Percentiles rank a stretch among this genome's conserved stretches.
Conservation (phyloP, 441 rosid species). For the Dalechampia spathulata region DNA sequence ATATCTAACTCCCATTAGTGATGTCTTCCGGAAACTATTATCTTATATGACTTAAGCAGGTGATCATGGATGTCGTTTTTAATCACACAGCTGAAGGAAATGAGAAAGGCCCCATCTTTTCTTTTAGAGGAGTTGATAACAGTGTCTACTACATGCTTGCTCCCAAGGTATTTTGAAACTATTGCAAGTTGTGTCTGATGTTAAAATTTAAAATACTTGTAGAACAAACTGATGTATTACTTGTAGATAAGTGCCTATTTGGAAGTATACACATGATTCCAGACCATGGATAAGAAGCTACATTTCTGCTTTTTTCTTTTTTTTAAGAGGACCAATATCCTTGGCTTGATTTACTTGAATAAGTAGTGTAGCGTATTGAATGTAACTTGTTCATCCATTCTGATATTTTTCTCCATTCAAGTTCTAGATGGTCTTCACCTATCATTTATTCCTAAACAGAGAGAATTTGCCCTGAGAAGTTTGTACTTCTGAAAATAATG, state of each 20-base stretch:
- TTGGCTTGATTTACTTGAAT: background rate
- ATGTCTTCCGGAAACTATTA: constrained; percentile 11
- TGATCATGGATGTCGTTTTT: constrained; percentile 92
- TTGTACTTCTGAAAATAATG: too few species aligned
- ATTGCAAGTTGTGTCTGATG: background rate
- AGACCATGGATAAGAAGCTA: background rate
- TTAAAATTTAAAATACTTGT: background rate
- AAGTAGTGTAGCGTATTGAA: background rate
- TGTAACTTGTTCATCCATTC: background rate
- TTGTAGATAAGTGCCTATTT: constrained; percentile 1
- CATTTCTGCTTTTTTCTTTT: background rate
- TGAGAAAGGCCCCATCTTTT: constrained; percentile 77
- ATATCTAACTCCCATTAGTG: constrained; percentile 3
- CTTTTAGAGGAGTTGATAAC: constrained; percentile 92
- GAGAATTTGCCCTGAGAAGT: background rate
- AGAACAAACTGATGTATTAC: background rate
- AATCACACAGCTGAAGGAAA: constrained; percentile 99
- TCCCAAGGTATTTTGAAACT: constrained; percentile 60
- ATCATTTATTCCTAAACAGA: too few species aligned
- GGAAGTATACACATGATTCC: background rate
- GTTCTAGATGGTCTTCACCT: background rate
- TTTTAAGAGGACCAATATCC: background rate
- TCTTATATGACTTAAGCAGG: constrained; percentile 44
- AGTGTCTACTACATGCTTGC: constrained; percentile 96
- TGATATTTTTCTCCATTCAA: background rate